A percentile compares a stretch with the other conserved stretches of the same genome.
Conservation (phyloP, 2,329 filamentous ascomycete genomes). For the Elsinoe arachidis region DNA sequence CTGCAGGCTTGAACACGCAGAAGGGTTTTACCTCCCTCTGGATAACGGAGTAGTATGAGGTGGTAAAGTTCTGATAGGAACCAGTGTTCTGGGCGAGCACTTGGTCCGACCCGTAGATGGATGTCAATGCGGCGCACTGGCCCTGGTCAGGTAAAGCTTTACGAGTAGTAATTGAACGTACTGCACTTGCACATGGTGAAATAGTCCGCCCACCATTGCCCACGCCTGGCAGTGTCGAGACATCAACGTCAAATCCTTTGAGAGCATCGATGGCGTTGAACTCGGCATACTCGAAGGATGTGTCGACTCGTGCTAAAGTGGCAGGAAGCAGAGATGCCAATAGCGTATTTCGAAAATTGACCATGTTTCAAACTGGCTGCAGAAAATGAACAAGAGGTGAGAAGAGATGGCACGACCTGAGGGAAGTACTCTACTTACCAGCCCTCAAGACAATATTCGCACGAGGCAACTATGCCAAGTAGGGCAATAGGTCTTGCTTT, state of each 20-base stretch:
- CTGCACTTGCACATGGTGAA: conserved; percentile 1
- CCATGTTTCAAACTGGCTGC: no score
- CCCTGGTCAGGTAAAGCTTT: not conserved
- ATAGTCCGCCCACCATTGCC: not conserved
- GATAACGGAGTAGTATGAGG: not conserved
- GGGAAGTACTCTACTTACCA: no score
- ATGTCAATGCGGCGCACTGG: not conserved
- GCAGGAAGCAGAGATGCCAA: not conserved
- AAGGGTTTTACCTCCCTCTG: not conserved
- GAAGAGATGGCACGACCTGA: no score
- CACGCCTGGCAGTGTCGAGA: not conserved
- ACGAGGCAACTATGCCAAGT: no score
- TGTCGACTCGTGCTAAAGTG: not conserved
- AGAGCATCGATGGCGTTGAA: not conserved
- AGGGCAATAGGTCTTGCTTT: no score
- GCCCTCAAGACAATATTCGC: no score
- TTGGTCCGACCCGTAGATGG: not conserved
- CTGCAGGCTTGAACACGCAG: conserved; percentile 5
- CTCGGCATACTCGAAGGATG: not conserved
- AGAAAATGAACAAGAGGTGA: no score
- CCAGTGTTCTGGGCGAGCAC: not conserved
- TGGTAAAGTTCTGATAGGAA: not conserved
- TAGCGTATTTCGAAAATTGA: not conserved
- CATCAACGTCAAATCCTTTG: not conserved
- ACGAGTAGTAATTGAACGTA: not conserved